Evolutionary conservation across 2,329 filamentous ascomycete species (phyloP), one percentile per base, ranked within the genome.

Genomic region (Sarocladium kiliense): DNA sequence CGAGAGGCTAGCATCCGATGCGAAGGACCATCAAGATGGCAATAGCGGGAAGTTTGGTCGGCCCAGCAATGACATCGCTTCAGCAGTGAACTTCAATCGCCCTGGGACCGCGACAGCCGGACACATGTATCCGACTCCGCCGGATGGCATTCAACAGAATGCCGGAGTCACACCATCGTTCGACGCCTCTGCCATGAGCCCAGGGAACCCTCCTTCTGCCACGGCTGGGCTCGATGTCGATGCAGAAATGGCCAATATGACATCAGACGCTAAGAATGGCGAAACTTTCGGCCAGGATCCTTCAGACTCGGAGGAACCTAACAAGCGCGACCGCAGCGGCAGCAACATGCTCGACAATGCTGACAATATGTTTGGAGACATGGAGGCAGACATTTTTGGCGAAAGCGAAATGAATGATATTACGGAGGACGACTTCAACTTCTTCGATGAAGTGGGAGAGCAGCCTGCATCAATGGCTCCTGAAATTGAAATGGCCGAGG

Each of bases 361-460:
- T 9, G 81, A 82, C 27, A 77, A 86, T 61, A 72, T 90, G 4
- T 89, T 89, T 63, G 85, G 80, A 19, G 86, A 89, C 55, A 76
- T 88, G 60, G 84, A 84, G 12, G 39, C 26, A 18, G 86, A 89
- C 60, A 81, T 87, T 61, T 90, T 89, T 68, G 84, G 79, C n/a
- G 81, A 85, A n/a, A 80, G 83, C 59, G 82, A 85, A 60, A 78
- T 93, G n/a, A 80, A 83, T 58, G 82, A 85, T 60, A 78, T 93
- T n/a, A 91, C 87, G 1, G 89, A 94, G 61, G 88, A 84, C 5
- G 89, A 94, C 64, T 93, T 93, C 66, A 89, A 82, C 65, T 93
- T 92, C 68, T 93, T 93, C 61, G 88, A 93, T 62, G 85, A 87
- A 58, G 50, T 51, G 4, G 47, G 47, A 3, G 47, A 51, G 3